A percentile compares a stretch with the other conserved stretches of the same genome.
These are phyloP conservation scores for Anastatica hierochuntica DNA, from an alignment of 345 rosid species.

Conservation along the genomic window DNA sequence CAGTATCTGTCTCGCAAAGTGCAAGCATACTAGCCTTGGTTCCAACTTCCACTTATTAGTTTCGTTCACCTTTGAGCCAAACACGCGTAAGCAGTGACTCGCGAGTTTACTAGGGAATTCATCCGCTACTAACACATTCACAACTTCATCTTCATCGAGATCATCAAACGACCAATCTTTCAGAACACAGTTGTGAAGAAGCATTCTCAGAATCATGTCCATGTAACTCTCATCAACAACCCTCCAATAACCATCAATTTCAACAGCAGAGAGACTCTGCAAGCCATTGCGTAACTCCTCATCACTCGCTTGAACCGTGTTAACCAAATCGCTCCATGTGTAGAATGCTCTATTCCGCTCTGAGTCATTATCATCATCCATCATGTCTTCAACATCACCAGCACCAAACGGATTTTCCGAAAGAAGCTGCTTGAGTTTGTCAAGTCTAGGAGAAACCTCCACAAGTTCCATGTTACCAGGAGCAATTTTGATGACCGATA, in stretches of 20 bases:
- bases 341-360: constrained; percentile 45
- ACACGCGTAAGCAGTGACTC: constrained; percentile 50
- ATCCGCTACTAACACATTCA: constrained; percentile 45
- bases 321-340: constrained; percentile 61
- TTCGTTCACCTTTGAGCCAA: constrained; percentile 39
- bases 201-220: constrained; percentile 53
- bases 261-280: constrained; percentile 56
- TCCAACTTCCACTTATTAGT: constrained; percentile 54
- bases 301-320: constrained; percentile 74
- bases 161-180: constrained; percentile 61
- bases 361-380: constrained; percentile 23
- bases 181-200: constrained; percentile 52
- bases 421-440: constrained; percentile 61
- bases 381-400: constrained; percentile 29
- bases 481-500: constrained; percentile 49
- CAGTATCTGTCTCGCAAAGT: constrained; percentile 58
- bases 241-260: constrained; percentile 87
- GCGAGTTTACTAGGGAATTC: constrained; percentile 52
- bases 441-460: constrained; percentile 84
- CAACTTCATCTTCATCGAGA: constrained; percentile 53
- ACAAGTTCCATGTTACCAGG: constrained; percentile 70
- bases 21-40: constrained; percentile 58
- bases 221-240: constrained; percentile 55
- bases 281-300: constrained; percentile 53
- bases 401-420: constrained; percentile 41